Evolutionary conservation across 768 basidiomycete species (phyloP), one percentile per base, ranked within the genome.

Genomic region (Tricholoma bakamatsutake): DNA sequence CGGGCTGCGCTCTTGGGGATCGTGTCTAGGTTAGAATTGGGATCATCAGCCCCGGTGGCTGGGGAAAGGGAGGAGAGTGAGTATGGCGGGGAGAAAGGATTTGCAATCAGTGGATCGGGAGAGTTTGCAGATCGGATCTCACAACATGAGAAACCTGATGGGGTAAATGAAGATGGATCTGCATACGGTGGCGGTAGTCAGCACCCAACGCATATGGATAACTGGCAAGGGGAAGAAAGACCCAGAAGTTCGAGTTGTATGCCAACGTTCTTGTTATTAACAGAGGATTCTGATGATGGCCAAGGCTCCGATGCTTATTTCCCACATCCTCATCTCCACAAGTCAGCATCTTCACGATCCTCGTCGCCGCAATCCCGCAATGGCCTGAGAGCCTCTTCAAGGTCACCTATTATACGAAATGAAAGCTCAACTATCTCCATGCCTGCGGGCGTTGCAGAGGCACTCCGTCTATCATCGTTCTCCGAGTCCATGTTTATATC

Each of bases 1-100:
- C 69, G 67, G 27, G 69, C 67, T 46, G 74, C 72, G 4, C 65
- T 78, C 7, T 52, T 73, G 13, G 70, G 71, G 0, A 66, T 76
- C 1, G 71, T 78, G 2, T 64, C 69, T 42, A 69, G 66, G n/a
- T 61, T 71, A n/a, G 55, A 64, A 5, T 33, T 59, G 24, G 59
- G 56, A 10, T 28, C 28, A n/a, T 21, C 34, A 2, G 18, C 43
- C 8, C 47, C 34, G 0, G 30, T 28, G 37, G 33, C 45, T 42
- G 45, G 42, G 17, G 61, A 58, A 37, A 57, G 52, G 10, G 69
- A 62, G 8, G 73, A 68, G 52, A 71, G 67, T 53, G 72, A 74
- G 21, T 71, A 71, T 56, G 55, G 50, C 18, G 70, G 67, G 5
- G 69, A 68, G 55, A 66, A 72, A 37, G 74, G 71, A 3, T 56